These are phyloP conservation scores for Backusella luteola DNA, from an alignment of 192 early-diverging fungal genomes.

Conservation along the genomic window DNA sequence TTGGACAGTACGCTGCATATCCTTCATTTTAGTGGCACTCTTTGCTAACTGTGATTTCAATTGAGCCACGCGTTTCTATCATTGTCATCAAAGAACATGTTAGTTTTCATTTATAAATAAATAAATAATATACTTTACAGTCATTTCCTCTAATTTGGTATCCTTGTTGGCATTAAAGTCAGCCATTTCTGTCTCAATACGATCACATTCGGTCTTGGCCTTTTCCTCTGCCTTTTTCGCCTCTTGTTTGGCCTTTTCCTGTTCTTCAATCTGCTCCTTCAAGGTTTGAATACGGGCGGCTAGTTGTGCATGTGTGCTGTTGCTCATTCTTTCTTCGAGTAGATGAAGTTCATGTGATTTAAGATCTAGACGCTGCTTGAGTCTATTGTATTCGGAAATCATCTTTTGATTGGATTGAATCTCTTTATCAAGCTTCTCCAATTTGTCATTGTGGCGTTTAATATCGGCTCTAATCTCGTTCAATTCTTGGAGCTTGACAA, in stretches of 20 bases:
- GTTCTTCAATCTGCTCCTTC: conserved; percentile 51
- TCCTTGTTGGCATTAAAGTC: conserved; percentile 89
- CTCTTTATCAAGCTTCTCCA: conserved; percentile 52
- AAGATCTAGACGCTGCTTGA: conserved; percentile 69
- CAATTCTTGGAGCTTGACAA: conserved; percentile 74
- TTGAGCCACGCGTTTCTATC: conserved; percentile 59
- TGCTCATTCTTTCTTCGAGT: conserved; percentile 72
- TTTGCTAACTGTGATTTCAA: conserved; percentile 67
- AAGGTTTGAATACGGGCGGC: conserved; percentile 45
- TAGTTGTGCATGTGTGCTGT: conserved; percentile 66
- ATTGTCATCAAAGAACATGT: background rate
- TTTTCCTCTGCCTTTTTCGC: conserved; percentile 48
- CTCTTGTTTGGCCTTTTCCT: conserved; percentile 37
- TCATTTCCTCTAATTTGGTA: conserved; percentile 82
- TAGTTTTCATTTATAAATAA: conserved; percentile 9
- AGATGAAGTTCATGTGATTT: conserved; percentile 74
- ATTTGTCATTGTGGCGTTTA: conserved; percentile 42
- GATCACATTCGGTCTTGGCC: conserved; percentile 50
- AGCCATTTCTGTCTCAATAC: conserved; percentile 84
- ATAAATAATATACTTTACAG: conserved; percentile 34
- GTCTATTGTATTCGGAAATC: conserved; percentile 54
- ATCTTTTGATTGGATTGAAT: conserved; percentile 55
- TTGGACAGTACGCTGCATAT: conserved; percentile 66
- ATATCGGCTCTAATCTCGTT: conserved; percentile 59
- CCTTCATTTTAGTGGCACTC: conserved; percentile 46